These are phyloP conservation scores for Melastoma malabathricum DNA, from an alignment of 345 rosid genomes.

Conservation along the genomic window DNA sequence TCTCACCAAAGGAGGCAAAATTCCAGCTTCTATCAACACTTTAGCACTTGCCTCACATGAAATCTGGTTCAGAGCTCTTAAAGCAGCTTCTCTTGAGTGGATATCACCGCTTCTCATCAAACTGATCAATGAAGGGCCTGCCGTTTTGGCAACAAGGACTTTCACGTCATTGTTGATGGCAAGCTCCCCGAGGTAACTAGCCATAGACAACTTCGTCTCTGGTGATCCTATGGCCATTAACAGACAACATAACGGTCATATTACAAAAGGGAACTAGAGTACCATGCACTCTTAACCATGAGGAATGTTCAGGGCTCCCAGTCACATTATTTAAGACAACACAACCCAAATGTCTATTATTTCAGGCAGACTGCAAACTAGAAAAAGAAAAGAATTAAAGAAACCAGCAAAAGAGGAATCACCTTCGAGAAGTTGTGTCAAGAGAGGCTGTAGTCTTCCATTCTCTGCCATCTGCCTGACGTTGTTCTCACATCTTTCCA, in stretches of 20 bases:
- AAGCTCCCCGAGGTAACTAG: conserved; percentile 73
- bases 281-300: not conserved
- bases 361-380: too few species aligned
- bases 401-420: not conserved
- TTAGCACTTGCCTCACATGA: conserved; percentile 70
- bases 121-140: conserved; percentile 62
- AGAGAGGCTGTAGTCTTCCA: conserved; percentile 78
- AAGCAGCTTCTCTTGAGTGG: conserved; percentile 70
- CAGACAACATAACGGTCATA: not conserved
- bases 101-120: conserved; percentile 60
- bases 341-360: too few species aligned
- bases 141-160: conserved; percentile 62
- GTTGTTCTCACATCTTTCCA: conserved; percentile 71
- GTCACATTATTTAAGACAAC: too few species aligned
- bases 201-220: conserved; percentile 80
- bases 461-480: conserved; percentile 83
- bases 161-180: conserved; percentile 69
- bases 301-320: too few species aligned
- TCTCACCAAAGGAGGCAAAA: conserved; percentile 81
- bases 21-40: conserved; percentile 66
- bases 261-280: not conserved
- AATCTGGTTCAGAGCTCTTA: conserved; percentile 76
- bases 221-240: conserved; percentile 48
- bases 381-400: too few species aligned
- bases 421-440: conserved; percentile 78